Evolutionary conservation across 176 grass and related monocot species (phyloP), one percentile per base, ranked within the genome.

Genomic region (Calamus simplicifolius): DNA sequence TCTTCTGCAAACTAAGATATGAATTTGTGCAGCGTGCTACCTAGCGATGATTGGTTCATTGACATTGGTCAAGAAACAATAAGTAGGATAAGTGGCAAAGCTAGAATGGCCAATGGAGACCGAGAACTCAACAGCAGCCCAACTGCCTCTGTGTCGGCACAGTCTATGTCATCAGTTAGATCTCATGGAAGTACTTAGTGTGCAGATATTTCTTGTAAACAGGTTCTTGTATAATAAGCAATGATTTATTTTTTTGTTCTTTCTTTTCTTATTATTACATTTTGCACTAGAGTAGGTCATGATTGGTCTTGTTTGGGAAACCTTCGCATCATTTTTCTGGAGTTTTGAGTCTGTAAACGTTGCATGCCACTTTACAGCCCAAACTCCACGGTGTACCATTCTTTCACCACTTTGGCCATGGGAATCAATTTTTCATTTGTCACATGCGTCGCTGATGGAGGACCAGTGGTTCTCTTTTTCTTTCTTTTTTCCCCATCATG

Each of bases 101-200:
- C 64, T 63, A 74, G 77, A 79, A 66, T 52, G 51, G 79, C 76
- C 21, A 87, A 90, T 31, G 91, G 86, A 48, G 91, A 96, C 28
- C 68, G 91, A 61, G 86, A 96, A 38, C 54, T 71, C 16, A 82
- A 80, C 80, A 96, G 91, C 80, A 96, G 91, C 65, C 91, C 86
- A 14, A 96, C 86, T 35, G 86, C 91, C 54, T 96, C 86, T 17
- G 75, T 96, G 35, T 96, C 91, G 30, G 91, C 91, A 3, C 80
- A 90, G 16, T 96, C 91, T 4, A 87, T 96, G 26, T 89, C 90
- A 4, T 95, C 90, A 4, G 75, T 89, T 69, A 84, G 69, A 82
- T 87, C 81, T 29, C 74, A 81, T 38, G 77, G 82, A n/a, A 87
- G 81, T 65, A 77, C 81, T 57, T 75, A 75, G 73, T 82, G 27